Base-by-base conservation (phyloP, 2,329 filamentous ascomycete species). In the Cordyceps militaris region DNA sequence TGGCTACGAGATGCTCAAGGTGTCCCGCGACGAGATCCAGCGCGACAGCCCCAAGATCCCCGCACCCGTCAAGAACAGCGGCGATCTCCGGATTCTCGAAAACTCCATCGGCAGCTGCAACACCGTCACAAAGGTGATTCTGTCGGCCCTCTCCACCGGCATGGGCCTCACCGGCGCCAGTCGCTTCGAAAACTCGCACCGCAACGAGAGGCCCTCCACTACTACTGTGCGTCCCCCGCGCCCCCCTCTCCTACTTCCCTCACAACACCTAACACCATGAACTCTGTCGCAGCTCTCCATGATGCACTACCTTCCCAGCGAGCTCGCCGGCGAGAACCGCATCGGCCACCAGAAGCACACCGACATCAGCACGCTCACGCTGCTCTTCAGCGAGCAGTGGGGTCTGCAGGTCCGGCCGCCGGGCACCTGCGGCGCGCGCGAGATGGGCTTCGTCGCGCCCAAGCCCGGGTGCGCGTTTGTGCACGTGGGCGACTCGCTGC, bases 401-500 rank as follows among this genome's bases (percentile, higher is more conserved):
- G 81, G 81, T 7, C 75, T 84, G 30, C 81, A 84, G 67, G 74
- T 83, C 61, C 76, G 76, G 3, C 76, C 78, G 0, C 79, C 79
- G 2, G 67, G 67, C 11, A 60, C 63, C 32, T 65, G 63, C 60
- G 76, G 75, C 19, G 67, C 71, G 9, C 69, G 72, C 32, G 73
- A 76, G 64, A 81, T 80, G 73, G 74, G 74, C 46, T 83, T 80
- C 68, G 78, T 84, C 10, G 75, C 70, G 58, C 80, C 81, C 52
- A 75, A 74, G 63, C 65, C 69, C 0, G 79, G 79, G 58, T 74
- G 72, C 61, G 81, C 80, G 32, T 74, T 84, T 64, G 73, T 84
- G 62, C 79, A 84, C 67, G 77, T 84, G 16, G 81, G 81, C 59
- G 81, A 85, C 72, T 80, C 79, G 26, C 73, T 84, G 61, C 76